These are phyloP conservation scores for Beauveria rudraprayagi DNA, from an alignment of 2,329 filamentous ascomycete genomes.

Conservation along the genomic window DNA sequence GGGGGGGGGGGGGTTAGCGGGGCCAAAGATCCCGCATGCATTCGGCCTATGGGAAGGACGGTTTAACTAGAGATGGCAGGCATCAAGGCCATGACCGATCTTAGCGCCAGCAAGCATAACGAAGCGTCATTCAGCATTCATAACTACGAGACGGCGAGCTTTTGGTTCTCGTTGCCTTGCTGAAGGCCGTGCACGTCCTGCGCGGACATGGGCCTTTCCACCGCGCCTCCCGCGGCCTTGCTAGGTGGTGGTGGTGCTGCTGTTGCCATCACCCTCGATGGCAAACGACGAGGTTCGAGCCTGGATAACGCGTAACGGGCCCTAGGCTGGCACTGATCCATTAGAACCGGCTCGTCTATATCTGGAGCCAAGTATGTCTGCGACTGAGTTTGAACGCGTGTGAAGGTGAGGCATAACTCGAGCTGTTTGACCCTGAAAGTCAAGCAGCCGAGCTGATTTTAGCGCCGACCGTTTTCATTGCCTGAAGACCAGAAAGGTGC, in stretches of 20 bases:
- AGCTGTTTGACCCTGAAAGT: too few relatives aligned
- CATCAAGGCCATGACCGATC: not conserved
- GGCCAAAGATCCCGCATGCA: not conserved
- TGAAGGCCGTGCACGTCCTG: too few relatives aligned
- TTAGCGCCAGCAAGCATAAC: not conserved
- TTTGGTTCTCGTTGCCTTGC: too few relatives aligned
- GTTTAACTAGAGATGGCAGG: not conserved
- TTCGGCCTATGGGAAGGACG: not conserved
- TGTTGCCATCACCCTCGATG: not conserved
- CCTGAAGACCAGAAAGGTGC: too few relatives aligned
- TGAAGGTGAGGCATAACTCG: not conserved
- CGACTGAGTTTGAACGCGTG: not conserved
- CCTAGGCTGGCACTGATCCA: too few relatives aligned
- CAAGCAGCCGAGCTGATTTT: too few relatives aligned
- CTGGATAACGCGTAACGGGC: too few relatives aligned
- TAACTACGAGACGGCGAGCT: not conserved
- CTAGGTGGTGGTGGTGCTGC: not conserved
- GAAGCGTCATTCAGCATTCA: not conserved
- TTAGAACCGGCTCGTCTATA: too few relatives aligned
- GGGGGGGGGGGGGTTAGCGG: not conserved
- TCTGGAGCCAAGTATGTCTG: not conserved
- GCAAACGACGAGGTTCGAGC: too few relatives aligned
- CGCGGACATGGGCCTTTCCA: not conserved
- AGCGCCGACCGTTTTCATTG: too few relatives aligned
- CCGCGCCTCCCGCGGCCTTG: not conserved